Conservation (phyloP, 352 stramenopile genomes). For the Phytopythium vexans region DNA sequence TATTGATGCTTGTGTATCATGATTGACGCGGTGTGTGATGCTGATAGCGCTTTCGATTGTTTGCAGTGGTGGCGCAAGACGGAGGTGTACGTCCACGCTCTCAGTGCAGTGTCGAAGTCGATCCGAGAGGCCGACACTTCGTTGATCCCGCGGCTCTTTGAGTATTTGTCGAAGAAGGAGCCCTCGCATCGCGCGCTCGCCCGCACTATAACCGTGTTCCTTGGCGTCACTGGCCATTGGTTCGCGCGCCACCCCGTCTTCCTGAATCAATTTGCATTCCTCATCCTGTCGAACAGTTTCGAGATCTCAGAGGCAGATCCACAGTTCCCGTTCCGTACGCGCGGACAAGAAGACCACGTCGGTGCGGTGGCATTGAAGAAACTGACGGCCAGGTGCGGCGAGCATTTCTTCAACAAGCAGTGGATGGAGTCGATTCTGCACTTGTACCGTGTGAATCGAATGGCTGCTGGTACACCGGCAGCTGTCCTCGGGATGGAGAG, state of each 20-base stretch:
- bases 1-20: conserved; percentile 5
- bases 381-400: conserved; percentile 57
- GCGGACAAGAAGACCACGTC: conserved; percentile 58
- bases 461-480: conserved; percentile 12
- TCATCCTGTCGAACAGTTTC: conserved; percentile 72
- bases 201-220: conserved; percentile 65
- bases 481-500: conserved; percentile 37
- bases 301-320: conserved; percentile 34
- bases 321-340: conserved; percentile 40
- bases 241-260: conserved; percentile 65
- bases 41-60: conserved; percentile 7
- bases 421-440: conserved; percentile 74
- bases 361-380: conserved; percentile 71
- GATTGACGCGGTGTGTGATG: not conserved
- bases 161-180: conserved; percentile 65
- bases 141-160: conserved; percentile 68
- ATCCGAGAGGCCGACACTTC: conserved; percentile 75
- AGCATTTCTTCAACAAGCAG: conserved; percentile 54
- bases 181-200: conserved; percentile 54
- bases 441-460: conserved; percentile 49
- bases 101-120: conserved; percentile 80
- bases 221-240: conserved; percentile 70
- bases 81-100: conserved; percentile 80
- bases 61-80: conserved; percentile 69
- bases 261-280: conserved; percentile 52